Evolutionary conservation across 805 yeast species (phyloP), one percentile per base, ranked within the genome.

Genomic region (Starmera quercuum): DNA sequence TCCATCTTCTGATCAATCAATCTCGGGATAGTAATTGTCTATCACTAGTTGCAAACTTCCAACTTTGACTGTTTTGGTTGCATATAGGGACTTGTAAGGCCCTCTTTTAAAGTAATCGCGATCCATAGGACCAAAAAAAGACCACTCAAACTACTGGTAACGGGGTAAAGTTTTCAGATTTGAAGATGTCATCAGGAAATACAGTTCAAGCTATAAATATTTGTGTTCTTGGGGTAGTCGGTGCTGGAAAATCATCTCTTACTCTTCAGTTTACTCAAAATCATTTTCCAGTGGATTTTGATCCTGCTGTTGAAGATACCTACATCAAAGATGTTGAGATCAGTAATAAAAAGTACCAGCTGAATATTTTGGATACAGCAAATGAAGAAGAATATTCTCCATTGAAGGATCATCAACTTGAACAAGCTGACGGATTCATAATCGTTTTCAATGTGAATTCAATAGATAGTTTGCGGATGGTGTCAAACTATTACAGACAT

Each of bases 301-400:
- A 77, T 56, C 80, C 83, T 8, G 71, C 79, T 25, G 75, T 77
- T 42, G 84, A 77, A 52, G 83, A 77, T 52, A 71, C 78, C 4
- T 77, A 77, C 57, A 52, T 75, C 37, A 76, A 73, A 45, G 71
- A 68, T 33, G 66, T 77, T 42, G 59, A 58, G 22, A 64, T 76
- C 20, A 77, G 77, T 45, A 72, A 69, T n/a, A 68, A 66, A 34
- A 63, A 60, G 20, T 70, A 68, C 26, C 59, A 68, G 9, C 45
- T 73, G 31, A 83, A 79, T 50, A 73, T 81, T 31, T 64, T 81
- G 47, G 90, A 81, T 51, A 81, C 88, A 13, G 88, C 87, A 6
- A 83, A 83, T 20, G 87, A 80, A 61, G 92, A 83, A 54, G 88
- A 80, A 53, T 82, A 81, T 53, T 73, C 82, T 28, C 81, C 86